A percentile compares a stretch with the other conserved stretches of the same genome.
phyloP scores from a whole-genome alignment of 2,329 filamentous ascomycete species.

The Arthrobotrys conoides region DNA sequence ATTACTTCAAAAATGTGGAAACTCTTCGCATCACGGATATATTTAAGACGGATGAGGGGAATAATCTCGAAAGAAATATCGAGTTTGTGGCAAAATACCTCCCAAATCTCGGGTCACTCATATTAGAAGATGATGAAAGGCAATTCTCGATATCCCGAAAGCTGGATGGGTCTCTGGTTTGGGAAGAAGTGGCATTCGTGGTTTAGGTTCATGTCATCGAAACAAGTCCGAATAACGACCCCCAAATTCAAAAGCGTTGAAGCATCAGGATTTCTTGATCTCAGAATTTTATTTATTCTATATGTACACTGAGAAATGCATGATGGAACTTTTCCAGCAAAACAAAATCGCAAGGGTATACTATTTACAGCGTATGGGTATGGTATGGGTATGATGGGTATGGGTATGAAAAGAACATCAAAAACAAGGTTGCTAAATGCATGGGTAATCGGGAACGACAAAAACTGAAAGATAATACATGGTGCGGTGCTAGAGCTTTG shows the following conservation, averaged over 20 bases:
- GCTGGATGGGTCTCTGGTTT: conserved; percentile 3
- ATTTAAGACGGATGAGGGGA: background rate
- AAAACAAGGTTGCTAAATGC: conserved; percentile 33
- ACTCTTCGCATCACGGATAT: conserved; percentile 18
- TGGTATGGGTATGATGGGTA: conserved; percentile 11
- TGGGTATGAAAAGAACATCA: conserved; percentile 29
- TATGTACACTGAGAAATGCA: conserved; percentile 44
- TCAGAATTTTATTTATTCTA: conserved; percentile 29
- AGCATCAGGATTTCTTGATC: background rate
- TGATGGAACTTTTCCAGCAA: conserved; percentile 38
- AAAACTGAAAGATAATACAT: conserved; percentile 19
- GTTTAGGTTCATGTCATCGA: background rate
- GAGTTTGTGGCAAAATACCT: background rate
- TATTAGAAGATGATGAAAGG: conserved; percentile 23
- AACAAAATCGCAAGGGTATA: conserved; percentile 42
- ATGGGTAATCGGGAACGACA: conserved; percentile 32
- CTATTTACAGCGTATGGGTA: conserved; percentile 48
- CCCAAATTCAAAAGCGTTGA: background rate
- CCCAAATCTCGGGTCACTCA: conserved; percentile 30
- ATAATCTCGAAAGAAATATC: conserved; percentile 5
- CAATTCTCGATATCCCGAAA: conserved; percentile 37
- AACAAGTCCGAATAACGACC: background rate
- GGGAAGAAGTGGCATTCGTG: background rate
- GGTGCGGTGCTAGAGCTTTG: background rate
- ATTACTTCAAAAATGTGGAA: conserved; percentile 18